Base-by-base conservation (phyloP, 202 grass and related monocot species). In the Panicum hallii region DNA sequence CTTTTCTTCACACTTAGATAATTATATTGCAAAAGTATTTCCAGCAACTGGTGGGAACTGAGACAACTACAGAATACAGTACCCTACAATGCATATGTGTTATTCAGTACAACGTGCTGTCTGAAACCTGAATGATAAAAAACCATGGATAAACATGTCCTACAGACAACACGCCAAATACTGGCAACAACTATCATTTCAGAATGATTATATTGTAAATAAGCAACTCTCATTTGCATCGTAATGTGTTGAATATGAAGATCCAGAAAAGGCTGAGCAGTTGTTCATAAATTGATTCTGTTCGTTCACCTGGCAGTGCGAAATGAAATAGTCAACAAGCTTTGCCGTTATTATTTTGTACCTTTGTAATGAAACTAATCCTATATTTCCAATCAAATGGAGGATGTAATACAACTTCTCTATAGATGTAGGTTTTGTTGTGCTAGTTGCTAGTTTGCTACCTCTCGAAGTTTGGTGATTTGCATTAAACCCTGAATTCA, bases 281-380 rank as follows among this genome's bases (percentile, higher is more conserved):
- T 70, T 70, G 32, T 26, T 72, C 56, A 82, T 77, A 80, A 90
- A 43, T 57, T 84, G 70, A 48, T 87, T 62, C 32, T 81, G 69
- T 32, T 85, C 70, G 23, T 80, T 85, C 63, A 86, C 84, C 83
- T 79, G 50, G 34, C 13, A 32, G 61, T 72, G 67, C 7, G 46
- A 63, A 79, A 83, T 44, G 2, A 79, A 5, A 38, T 54, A 40
- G 9, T 84, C 12, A 87, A 5, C 15, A 63, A 45, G 73, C 34
- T 54, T 16, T 32, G 72, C 50, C 38, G 16, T 85, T 48, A 22
- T 40, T 3, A 63, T 63, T 79, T 46, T 87, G 20, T 38, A 46
- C 9, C 0, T 61, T 54, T 61, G 5, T 72, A 74, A 58, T 52
- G 69, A 49, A 65, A 80, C 2, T 47, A 34, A 5, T 48, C 55